A percentile compares a stretch with the other conserved stretches of the same genome.
Evolutionary conservation across 129 eudicot species (phyloP).

Genomic region (Smallanthus sonchifolius): DNA sequence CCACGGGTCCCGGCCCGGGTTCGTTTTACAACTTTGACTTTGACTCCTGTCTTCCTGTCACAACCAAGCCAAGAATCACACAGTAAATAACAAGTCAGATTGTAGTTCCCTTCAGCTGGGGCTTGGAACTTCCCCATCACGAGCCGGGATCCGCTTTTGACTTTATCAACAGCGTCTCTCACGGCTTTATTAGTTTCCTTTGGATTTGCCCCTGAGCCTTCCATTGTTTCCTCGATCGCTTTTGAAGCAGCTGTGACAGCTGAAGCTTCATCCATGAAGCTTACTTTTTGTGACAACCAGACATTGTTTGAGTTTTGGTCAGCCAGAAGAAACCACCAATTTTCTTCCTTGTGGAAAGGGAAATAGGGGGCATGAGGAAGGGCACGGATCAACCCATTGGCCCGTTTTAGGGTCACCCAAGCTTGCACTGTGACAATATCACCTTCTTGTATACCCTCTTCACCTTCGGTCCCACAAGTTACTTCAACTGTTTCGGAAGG

Average conservation of each 20-base stretch:
- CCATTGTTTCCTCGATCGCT: constrained; percentile 72
- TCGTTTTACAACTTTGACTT: constrained; percentile 66
- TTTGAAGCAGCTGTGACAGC: constrained; percentile 71
- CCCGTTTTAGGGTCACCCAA: constrained; percentile 71
- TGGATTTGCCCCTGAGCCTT: constrained; percentile 54
- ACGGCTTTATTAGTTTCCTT: constrained; percentile 56
- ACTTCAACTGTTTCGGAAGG: constrained; percentile 68
- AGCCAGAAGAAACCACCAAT: constrained; percentile 77
- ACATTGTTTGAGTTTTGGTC: constrained; percentile 67
- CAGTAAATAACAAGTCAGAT: constrained; percentile 55
- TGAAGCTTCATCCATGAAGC: constrained; percentile 72
- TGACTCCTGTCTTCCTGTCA: constrained; percentile 59
- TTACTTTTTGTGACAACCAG: constrained; percentile 83
- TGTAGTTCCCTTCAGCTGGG: constrained; percentile 72
- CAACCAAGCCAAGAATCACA: constrained; percentile 96
- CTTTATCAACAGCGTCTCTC: constrained; percentile 66
- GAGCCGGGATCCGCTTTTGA: constrained; percentile 67
- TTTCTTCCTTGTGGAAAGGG: constrained; percentile 89
- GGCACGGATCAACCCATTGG: constrained; percentile 66
- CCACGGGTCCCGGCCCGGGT: constrained; percentile 81
- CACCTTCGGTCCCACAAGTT: constrained; percentile 91
- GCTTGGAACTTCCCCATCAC: constrained; percentile 86
- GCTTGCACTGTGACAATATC: constrained; percentile 79
- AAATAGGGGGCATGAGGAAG: constrained; percentile 85
- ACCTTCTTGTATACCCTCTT: constrained; percentile 95